Base-by-base conservation (phyloP, 257 asterid species). In the Asclepias syriaca region DNA sequence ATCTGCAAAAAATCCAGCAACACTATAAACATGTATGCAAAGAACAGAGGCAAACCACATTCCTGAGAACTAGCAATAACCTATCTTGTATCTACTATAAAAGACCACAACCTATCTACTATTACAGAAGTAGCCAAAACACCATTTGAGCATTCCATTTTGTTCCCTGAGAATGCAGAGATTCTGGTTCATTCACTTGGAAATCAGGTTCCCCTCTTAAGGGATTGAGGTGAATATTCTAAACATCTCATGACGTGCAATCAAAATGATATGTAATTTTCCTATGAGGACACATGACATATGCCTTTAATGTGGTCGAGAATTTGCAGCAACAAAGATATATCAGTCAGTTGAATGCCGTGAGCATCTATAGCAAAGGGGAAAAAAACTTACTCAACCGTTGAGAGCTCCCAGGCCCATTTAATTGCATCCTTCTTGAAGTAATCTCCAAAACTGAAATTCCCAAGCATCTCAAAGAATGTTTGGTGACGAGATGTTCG, bases 401-500 rank as follows among this genome's bases (percentile, higher is more conserved):
- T 91, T 49, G 96, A 66, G 72, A 93, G 97, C 87, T 89, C 98
- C 98, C 98, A 93, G 4, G 98, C 98, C 98, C 98, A 93, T 79
- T 80, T 88, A 40, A 93, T 88, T 39, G 98, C 96, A 67, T 93
- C 98, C 57, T 80, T 81, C 81, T 93, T 93, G 85, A 93, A 93
- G 80, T 93, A 93, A 85, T 93, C 98, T 80, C 98, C 98, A 78
- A 93, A 91, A 79, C 97, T 93, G 77, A 93, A 93, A 78, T 93
- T 93, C 43, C 97, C 98, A 81, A 93, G 98, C 98, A 93, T 93
- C 85, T 93, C 98, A 81, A 93, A 93, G 88, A 93, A 93, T n/a
- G 98, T 93, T 54, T 89, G 98, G 77, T 93, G 98, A 49, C 97
- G 87, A 59, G 98, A 86, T 57, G 97, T 93, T 65, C 81, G 91